Conservation (phyloP, 192 early-diverging fungal genomes). For the Coemansia sp. region DNA sequence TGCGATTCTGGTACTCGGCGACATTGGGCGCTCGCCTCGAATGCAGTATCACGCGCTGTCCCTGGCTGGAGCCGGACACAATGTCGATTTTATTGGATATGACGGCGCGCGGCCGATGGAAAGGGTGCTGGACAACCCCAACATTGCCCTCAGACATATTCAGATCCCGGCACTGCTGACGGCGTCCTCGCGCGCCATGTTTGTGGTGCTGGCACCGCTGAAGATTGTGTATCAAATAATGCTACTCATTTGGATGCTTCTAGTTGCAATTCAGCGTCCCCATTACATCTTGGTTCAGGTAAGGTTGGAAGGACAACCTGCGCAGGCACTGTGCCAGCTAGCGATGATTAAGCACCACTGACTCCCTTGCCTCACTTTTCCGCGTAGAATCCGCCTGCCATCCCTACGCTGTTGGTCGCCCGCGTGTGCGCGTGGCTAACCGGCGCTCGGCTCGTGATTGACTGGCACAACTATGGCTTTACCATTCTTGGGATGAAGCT, state of each 20-base stretch:
- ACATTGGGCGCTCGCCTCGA: slow-evolving; percentile 83
- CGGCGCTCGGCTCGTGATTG: slow-evolving; percentile 75
- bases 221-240: slow-evolving; percentile 61
- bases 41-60: slow-evolving; percentile 88
- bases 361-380: background rate
- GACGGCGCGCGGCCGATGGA: slow-evolving; percentile 53
- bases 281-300: slow-evolving; percentile 75
- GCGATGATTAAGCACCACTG: no score
- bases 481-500: slow-evolving; percentile 75
- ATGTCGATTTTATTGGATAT: slow-evolving; percentile 85
- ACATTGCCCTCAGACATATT: slow-evolving; percentile 22
- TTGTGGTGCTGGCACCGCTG: slow-evolving; percentile 63
- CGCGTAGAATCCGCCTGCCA: slow-evolving; percentile 83
- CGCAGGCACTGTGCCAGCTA: no score
- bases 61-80: slow-evolving; percentile 60
- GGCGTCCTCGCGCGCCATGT: slow-evolving; percentile 55
- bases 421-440: slow-evolving; percentile 63
- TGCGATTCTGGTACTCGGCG: slow-evolving; percentile 68
- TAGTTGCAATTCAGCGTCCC: slow-evolving; percentile 55
- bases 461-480: slow-evolving; percentile 98
- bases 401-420: slow-evolving; percentile 82
- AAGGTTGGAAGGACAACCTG: no score
- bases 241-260: slow-evolving; percentile 59
- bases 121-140: slow-evolving; percentile 5
- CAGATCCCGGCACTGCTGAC: slow-evolving; percentile 52